Conservation (phyloP, 192 early-diverging fungal species). For the Blastocladiella britannica region DNA sequence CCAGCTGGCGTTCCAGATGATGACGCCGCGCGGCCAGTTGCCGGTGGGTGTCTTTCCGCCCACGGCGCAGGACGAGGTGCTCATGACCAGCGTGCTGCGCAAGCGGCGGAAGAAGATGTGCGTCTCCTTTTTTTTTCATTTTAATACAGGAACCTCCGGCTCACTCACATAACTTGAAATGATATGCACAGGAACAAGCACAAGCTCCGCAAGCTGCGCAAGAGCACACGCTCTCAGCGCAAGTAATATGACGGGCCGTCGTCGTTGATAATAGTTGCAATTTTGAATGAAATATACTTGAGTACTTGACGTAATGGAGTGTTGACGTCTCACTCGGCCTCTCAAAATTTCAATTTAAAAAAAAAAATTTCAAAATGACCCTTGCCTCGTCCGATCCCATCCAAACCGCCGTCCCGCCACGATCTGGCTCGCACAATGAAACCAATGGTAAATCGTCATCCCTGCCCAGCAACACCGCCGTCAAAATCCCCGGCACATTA, state of each 20-base stretch:
- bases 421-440: no score
- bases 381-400: no score
- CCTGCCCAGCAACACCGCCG: neutral
- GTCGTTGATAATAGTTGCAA: no score
- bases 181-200: constrained; percentile 1
- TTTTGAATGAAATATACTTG: no score
- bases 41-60: no score
- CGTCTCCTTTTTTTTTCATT: neutral
- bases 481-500: neutral
- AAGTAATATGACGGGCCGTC: neutral
- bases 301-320: no score
- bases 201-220: neutral
- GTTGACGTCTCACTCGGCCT: no score
- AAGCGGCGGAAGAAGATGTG: neutral
- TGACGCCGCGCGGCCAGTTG: no score
- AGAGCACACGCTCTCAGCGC: neutral
- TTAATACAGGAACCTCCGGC: neutral
- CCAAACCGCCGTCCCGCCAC: no score
- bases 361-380: no score
- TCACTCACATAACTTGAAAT: neutral
- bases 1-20: neutral
- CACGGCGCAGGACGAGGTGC: neutral
- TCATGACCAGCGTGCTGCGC: neutral
- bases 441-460: no score
- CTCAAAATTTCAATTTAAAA: no score